Conservation (phyloP, 169 alveolate genomes). For the Eimeria zaria region DNA sequence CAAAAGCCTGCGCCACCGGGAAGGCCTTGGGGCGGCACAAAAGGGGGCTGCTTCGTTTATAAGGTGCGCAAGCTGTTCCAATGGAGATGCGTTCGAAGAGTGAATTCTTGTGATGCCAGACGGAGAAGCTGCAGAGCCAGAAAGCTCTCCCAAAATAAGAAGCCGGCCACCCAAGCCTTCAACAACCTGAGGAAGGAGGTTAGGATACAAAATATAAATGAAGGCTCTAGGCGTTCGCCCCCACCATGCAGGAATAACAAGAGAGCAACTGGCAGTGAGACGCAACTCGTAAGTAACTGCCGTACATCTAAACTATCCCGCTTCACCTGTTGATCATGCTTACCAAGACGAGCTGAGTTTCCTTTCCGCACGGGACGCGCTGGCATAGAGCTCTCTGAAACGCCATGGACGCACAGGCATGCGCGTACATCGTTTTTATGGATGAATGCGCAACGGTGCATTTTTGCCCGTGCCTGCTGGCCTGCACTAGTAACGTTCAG, state of each 20-base stretch:
- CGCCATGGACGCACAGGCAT: neutral
- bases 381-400: constrained; percentile 62
- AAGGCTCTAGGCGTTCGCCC: neutral
- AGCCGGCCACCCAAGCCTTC: constrained; percentile 75
- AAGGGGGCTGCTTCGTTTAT: constrained; percentile 45
- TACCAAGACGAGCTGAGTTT: constrained; percentile 45
- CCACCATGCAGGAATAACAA: neutral
- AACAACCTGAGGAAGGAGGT: constrained; percentile 29
- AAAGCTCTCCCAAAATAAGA: constrained; percentile 33
- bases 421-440: neutral
- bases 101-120: neutral
- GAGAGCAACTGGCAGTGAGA: neutral
- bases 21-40: constrained; percentile 52
- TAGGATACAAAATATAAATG: neutral
- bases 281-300: neutral
- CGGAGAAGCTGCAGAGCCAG: neutral
- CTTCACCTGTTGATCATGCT: neutral
- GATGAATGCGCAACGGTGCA: neutral
- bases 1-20: constrained; percentile 69
- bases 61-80: constrained; percentile 50
- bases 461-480: neutral
- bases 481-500: neutral
- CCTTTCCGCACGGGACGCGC: constrained; percentile 40
- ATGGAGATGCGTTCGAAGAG: neutral
- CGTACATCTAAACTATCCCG: neutral